Conservation (phyloP, 192 early-diverging fungal genomes). For the Coemansia aciculifera region DNA sequence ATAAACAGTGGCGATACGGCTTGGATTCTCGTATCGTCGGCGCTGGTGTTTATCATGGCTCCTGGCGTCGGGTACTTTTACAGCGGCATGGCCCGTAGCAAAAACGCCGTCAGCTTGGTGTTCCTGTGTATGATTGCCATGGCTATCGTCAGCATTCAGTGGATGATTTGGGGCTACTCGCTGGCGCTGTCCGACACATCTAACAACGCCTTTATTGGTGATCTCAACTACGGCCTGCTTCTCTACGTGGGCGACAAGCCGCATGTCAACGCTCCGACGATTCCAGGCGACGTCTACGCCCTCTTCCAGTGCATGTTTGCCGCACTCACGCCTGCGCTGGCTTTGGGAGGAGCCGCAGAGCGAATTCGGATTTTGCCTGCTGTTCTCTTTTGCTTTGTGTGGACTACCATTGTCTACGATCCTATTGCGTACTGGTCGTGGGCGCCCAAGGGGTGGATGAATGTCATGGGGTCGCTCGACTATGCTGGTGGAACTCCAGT, state of each 20-base stretch:
- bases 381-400: slow-evolving; percentile 88
- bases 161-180: slow-evolving; percentile 89
- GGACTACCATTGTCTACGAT: slow-evolving; percentile 92
- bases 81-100: slow-evolving; percentile 88
- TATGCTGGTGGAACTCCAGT: slow-evolving; percentile 98
- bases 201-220: slow-evolving; percentile 71
- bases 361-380: slow-evolving; percentile 83
- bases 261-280: slow-evolving; percentile 57
- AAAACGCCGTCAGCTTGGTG: slow-evolving; percentile 90
- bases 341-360: slow-evolving; percentile 89
- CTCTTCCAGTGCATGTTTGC: slow-evolving; percentile 94
- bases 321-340: slow-evolving; percentile 85
- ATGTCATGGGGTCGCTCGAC: slow-evolving; percentile 80
- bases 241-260: slow-evolving; percentile 59
- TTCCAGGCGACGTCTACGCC: slow-evolving; percentile 78
- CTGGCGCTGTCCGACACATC: slow-evolving; percentile 80
- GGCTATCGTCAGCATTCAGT: slow-evolving; percentile 89
- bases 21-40: slow-evolving; percentile 70
- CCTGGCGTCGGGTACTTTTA: slow-evolving; percentile 96
- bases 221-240: slow-evolving; percentile 75
- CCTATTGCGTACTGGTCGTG: slow-evolving; percentile 96
- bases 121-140: slow-evolving; percentile 79
- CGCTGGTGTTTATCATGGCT: slow-evolving; percentile 91
- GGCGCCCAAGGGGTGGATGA: slow-evolving; percentile 83
- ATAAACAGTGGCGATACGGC: slow-evolving; percentile 60